Conservation (phyloP, 2,329 filamentous ascomycete genomes). For the Fusarium neocosmosporiellum region DNA sequence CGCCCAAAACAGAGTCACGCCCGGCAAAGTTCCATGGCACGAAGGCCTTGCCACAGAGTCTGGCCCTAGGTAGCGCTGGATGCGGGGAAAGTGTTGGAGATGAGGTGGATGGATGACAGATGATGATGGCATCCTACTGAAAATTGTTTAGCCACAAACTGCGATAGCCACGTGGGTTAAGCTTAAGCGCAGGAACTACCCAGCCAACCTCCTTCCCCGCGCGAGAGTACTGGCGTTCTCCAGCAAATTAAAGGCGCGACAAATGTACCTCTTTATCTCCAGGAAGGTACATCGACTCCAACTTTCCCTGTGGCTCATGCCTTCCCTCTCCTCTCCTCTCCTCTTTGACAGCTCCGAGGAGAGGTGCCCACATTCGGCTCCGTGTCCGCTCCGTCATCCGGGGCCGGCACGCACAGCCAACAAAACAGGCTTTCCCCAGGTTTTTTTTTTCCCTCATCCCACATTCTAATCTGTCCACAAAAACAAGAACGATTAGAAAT, state of each 20-base stretch:
- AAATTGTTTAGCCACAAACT: conserved; percentile 5
- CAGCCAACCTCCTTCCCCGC: not conserved
- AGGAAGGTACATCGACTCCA: conserved; percentile 13
- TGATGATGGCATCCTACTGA: conserved; percentile 10
- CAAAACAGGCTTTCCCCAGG: conserved; percentile 30
- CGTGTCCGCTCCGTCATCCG: not conserved
- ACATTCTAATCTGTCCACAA: conserved; percentile 22
- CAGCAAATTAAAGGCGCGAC: not conserved
- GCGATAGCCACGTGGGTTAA: conserved; percentile 16
- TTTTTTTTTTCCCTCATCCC: conserved; percentile 5
- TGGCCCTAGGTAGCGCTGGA: not conserved
- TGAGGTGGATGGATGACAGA: conserved; percentile 19
- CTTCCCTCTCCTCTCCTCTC: not conserved
- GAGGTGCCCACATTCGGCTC: not conserved
- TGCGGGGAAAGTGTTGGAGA: conserved; percentile 32
- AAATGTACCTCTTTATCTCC: not conserved
- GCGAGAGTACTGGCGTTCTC: not conserved
- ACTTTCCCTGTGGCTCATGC: conserved; percentile 4
- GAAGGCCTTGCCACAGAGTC: not conserved
- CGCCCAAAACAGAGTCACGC: not conserved
- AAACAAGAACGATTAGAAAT: conserved; percentile 26
- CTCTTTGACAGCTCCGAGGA: not conserved
- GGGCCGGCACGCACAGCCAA: not conserved
- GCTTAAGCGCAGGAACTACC: conserved; percentile 6
- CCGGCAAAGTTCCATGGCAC: not conserved